Evolutionary conservation across 495 filamentous ascomycete species (phyloP).

Genomic region (Penicillium ucsense): DNA sequence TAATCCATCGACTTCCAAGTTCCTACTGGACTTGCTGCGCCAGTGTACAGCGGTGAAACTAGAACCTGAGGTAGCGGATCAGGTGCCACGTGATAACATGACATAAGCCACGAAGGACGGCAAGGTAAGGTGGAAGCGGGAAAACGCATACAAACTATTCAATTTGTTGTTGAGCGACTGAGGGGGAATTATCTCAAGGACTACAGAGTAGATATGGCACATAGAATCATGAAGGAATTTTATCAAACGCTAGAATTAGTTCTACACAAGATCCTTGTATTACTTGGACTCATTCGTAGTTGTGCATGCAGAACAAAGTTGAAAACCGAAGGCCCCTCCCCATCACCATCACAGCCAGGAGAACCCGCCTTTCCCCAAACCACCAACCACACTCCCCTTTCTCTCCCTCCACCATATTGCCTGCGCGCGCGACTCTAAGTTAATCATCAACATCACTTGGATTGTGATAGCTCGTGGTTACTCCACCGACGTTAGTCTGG

Average conservation of each 20-base stretch:
- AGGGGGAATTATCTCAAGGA: no score
- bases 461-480: neutral
- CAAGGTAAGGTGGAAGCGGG: constrained; percentile 1
- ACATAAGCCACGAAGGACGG: constrained; percentile 16
- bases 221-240: no score
- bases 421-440: constrained; percentile 2
- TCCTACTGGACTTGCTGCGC: no score
- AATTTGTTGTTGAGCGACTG: no score
- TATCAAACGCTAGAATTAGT: no score
- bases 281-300: neutral
- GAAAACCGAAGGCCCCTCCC: constrained; percentile 1
- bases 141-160: constrained; percentile 13
- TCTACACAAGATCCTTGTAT: no score
- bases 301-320: neutral
- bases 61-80: no score
- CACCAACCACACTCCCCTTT: constrained; percentile 16
- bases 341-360: constrained; percentile 26
- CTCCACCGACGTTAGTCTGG: constrained; percentile 3
- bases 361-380: constrained; percentile 22
- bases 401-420: constrained; percentile 2
- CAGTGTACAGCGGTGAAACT: no score
- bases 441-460: neutral
- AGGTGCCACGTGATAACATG: constrained; percentile 8
- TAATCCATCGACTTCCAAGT: no score
- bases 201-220: no score